phyloP scores from a whole-genome alignment of 345 rosid genomes.

The Heritiera fomes region DNA sequence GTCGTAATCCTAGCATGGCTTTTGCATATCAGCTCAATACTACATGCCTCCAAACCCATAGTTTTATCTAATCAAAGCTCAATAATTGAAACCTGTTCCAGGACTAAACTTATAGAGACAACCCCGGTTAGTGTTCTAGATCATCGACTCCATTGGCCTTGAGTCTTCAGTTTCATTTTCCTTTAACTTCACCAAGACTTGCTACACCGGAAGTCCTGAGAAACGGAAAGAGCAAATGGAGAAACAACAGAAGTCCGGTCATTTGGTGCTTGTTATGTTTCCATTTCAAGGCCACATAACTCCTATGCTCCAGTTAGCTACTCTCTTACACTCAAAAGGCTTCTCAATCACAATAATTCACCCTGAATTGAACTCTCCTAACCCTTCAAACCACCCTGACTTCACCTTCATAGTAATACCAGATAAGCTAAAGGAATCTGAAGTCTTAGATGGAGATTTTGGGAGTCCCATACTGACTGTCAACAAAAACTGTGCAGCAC shows the following conservation, averaged over 20 bases:
- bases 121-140: too few relatives aligned
- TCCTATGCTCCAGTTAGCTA: conserved; percentile 51
- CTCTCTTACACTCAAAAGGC: conserved; percentile 37
- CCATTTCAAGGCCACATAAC: conserved; percentile 46
- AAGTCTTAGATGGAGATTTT: background rate
- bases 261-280: conserved; percentile 35
- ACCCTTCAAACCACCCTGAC: conserved; percentile 28
- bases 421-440: background rate
- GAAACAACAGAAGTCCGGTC: background rate
- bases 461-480: background rate
- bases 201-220: background rate
- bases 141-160: too few relatives aligned
- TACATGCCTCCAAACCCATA: too few relatives aligned
- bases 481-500: background rate
- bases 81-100: too few relatives aligned
- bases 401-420: conserved; percentile 21
- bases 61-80: too few relatives aligned
- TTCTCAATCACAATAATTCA: conserved; percentile 27
- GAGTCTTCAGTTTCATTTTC: too few relatives aligned
- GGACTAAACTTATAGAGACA: too few relatives aligned
- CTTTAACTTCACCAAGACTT: background rate
- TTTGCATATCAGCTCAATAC: too few relatives aligned
- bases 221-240: background rate
- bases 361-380: background rate
- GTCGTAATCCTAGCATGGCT: too few relatives aligned